Percentiles rank a stretch among this genome's conserved stretches.
Conservation (phyloP, 2,329 filamentous ascomycete species). For the Knoxdaviesia proteae region DNA sequence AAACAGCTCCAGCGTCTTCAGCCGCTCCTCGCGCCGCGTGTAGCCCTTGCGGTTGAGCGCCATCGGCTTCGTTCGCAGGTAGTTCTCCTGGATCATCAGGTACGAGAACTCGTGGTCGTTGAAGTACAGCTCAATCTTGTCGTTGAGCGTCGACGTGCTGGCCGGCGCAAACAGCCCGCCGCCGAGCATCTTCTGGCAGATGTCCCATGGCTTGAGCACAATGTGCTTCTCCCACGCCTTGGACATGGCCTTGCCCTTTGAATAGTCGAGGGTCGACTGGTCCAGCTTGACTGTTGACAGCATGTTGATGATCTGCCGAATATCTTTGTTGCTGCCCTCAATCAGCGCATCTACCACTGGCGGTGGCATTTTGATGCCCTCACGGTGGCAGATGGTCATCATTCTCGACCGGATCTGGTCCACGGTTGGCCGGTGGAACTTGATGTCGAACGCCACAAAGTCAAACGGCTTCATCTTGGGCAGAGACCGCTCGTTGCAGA, state of each 20-base stretch:
- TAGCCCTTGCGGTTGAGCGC: slow-evolving; percentile 34
- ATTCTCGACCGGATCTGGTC: slow-evolving; percentile 83
- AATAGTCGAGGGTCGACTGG: slow-evolving; percentile 56
- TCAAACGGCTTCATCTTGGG: slow-evolving; percentile 99
- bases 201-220: slow-evolving; percentile 94
- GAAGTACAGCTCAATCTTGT: slow-evolving; percentile 98
- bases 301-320: slow-evolving; percentile 98
- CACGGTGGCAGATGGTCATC: slow-evolving; percentile 84
- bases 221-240: slow-evolving; percentile 98
- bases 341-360: slow-evolving; percentile 82
- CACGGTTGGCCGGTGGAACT: slow-evolving; percentile 73
- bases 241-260: slow-evolving; percentile 80
- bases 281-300: slow-evolving; percentile 84
- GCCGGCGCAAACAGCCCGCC: slow-evolving; percentile 67
- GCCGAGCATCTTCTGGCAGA: slow-evolving; percentile 77
- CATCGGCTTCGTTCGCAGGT: slow-evolving; percentile 63
- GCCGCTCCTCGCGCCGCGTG: slow-evolving; percentile 41
- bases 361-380: slow-evolving; percentile 67
- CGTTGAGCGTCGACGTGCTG: slow-evolving; percentile 75
- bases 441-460: slow-evolving; percentile 60
- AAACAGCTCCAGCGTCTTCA: slow-evolving; percentile 70
- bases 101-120: slow-evolving; percentile 97
- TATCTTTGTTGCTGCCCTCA: slow-evolving; percentile 87
- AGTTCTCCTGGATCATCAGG: slow-evolving; percentile 97
- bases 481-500: slow-evolving; percentile 83